Conservation (phyloP, 2,329 filamentous ascomycete genomes). For the Epicoccum nigrum region DNA sequence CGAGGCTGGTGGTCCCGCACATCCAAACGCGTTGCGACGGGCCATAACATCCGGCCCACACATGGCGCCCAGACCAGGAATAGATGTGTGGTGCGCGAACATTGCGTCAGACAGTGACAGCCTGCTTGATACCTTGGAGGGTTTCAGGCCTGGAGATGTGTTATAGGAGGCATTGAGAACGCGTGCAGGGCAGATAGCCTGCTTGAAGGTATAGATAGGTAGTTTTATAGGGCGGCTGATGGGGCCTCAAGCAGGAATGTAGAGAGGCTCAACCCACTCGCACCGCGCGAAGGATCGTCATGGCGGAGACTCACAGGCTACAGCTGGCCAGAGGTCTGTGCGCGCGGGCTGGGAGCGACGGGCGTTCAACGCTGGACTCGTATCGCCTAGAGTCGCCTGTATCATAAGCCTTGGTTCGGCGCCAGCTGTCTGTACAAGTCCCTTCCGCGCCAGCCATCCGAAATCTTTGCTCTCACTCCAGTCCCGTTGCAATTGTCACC, state of each 20-base stretch:
- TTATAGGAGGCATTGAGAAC: not conserved
- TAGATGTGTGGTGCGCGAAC: conserved; percentile 1
- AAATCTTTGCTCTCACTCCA: conserved; percentile 2
- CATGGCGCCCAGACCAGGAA: conserved; percentile 25
- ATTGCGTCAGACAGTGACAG: not conserved
- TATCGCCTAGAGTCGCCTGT: conserved; percentile 13
- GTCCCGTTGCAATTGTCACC: not conserved
- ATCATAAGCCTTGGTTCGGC: conserved; percentile 16
- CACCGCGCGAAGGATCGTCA: conserved; percentile 11
- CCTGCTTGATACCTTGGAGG: conserved; percentile 5
- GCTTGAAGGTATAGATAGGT: not conserved
- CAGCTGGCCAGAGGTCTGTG: conserved; percentile 5
- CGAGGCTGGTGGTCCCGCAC: not conserved
- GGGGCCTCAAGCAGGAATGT: not conserved
- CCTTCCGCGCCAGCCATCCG: conserved; percentile 7
- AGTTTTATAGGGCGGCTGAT: not conserved
- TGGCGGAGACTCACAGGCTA: conserved; percentile 10
- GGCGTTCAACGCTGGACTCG: conserved; percentile 15
- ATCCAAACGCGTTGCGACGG: conserved; percentile 8
- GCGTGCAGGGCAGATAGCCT: not conserved
- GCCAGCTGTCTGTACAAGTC: conserved; percentile 4
- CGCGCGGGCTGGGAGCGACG: conserved; percentile 15
- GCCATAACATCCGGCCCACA: conserved; percentile 12
- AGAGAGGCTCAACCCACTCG: conserved; percentile 10
- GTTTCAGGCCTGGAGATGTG: conserved; percentile 6